Conservation (phyloP, 306 rosid genomes). For the Ormosia semicastrata region DNA sequence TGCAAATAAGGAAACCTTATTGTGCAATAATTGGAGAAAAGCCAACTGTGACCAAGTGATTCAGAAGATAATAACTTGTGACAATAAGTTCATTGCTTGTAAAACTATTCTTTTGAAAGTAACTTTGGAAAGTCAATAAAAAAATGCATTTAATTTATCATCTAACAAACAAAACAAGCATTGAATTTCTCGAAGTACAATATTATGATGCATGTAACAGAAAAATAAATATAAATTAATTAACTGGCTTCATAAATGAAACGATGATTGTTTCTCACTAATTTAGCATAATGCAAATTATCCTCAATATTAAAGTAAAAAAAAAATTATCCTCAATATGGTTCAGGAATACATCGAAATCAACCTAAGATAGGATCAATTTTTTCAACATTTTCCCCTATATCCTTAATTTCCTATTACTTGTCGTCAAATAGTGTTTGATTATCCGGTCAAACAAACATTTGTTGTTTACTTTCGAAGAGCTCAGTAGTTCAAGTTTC, state of each 20-base stretch:
- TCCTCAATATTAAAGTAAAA: neutral
- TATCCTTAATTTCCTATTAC: neutral
- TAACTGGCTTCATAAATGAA: too few relatives aligned
- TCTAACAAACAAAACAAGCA: too few relatives aligned
- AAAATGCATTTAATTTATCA: too few relatives aligned
- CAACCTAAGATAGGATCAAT: neutral
- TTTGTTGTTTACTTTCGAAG: neutral
- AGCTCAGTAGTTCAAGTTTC: neutral
- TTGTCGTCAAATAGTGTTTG: neutral
- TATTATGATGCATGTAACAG: too few relatives aligned
- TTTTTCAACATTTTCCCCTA: neutral
- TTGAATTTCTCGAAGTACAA: too few relatives aligned
- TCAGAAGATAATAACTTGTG: too few relatives aligned
- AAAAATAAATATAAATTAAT: too few relatives aligned
- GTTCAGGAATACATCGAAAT: neutral
- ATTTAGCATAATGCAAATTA: neutral
- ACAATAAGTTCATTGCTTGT: neutral
- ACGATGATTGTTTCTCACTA: neutral
- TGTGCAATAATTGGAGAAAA: neutral
- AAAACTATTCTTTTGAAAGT: too few relatives aligned
- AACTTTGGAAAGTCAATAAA: too few relatives aligned
- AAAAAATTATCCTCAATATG: neutral
- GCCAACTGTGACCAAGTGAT: too few relatives aligned
- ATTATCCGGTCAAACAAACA: neutral
- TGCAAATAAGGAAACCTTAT: neutral